Evolutionary conservation across 2,329 filamentous ascomycete genomes (phyloP).

Genomic region (Diplodia scrobiculata): DNA sequence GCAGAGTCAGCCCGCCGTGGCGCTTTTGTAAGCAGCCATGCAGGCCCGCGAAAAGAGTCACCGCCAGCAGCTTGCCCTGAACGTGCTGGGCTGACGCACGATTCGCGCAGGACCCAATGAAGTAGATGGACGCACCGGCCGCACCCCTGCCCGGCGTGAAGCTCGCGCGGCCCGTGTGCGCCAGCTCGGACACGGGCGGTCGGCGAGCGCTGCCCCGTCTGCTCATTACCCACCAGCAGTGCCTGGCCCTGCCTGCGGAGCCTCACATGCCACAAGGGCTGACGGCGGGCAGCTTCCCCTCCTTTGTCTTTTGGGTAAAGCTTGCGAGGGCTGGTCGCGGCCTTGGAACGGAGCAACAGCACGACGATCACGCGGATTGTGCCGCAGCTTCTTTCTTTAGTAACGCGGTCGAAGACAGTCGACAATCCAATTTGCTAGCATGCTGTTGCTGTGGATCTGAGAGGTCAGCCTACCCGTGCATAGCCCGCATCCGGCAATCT

Average conservation of each 20-base stretch:
- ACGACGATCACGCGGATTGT: not conserved
- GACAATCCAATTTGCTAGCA: slow-evolving; percentile 16
- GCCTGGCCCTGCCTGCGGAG: not conserved
- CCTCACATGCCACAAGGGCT: not conserved
- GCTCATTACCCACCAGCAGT: not conserved
- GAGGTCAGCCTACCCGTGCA: not conserved
- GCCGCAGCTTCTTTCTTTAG: not conserved
- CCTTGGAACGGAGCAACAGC: not conserved
- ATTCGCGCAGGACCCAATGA: slow-evolving; percentile 11
- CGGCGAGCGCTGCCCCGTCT: not conserved
- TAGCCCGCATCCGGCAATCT: slow-evolving; percentile 4
- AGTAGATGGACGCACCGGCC: not conserved
- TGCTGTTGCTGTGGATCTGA: slow-evolving; percentile 14
- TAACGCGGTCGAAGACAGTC: not conserved
- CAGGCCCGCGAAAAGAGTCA: slow-evolving; percentile 20
- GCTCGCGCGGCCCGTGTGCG: slow-evolving; percentile 3
- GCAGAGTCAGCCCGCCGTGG: slow-evolving; percentile 11
- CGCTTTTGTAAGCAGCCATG: slow-evolving; percentile 25
- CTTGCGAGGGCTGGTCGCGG: not conserved
- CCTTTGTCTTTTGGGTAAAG: not conserved
- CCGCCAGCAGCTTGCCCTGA: slow-evolving; percentile 18
- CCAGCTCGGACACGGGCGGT: not conserved
- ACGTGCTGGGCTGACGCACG: slow-evolving; percentile 12
- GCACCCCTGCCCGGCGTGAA: not conserved
- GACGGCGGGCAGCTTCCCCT: not conserved